Conservation (phyloP, 768 basidiomycete genomes). For the Amanita inopinata region DNA sequence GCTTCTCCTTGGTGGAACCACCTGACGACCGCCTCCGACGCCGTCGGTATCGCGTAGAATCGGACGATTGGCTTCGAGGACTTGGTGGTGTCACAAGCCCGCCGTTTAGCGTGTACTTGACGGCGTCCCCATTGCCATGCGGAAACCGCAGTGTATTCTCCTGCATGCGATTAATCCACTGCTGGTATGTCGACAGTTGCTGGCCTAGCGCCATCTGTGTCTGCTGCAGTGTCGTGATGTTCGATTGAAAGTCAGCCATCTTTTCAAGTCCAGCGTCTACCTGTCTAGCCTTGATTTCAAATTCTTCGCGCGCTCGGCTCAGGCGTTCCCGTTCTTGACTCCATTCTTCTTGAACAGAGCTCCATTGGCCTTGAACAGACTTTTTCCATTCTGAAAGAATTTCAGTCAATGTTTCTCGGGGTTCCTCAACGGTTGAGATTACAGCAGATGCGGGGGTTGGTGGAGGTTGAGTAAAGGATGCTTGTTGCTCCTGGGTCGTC, state of each 20-base stretch:
- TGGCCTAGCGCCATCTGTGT: constrained; percentile 21
- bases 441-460: neutral
- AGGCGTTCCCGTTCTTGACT: constrained; percentile 69
- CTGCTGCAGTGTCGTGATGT: constrained; percentile 25
- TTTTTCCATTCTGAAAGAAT: constrained; percentile 68
- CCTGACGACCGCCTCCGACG: constrained; percentile 27
- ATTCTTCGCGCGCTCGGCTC: constrained; percentile 65
- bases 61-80: constrained; percentile 60
- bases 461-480: constrained; percentile 6
- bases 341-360: constrained; percentile 73
- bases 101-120: constrained; percentile 22
- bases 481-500: constrained; percentile 30
- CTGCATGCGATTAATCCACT: constrained; percentile 10
- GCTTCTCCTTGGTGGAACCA: constrained; percentile 5
- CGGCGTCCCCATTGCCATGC: constrained; percentile 27
- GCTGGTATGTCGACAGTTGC: constrained; percentile 14
- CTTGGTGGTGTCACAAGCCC: constrained; percentile 71
- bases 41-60: constrained; percentile 40
- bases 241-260: constrained; percentile 25
- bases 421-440: constrained; percentile 13
- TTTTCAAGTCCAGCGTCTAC: constrained; percentile 47
- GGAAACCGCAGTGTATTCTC: constrained; percentile 7
- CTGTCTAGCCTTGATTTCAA: constrained; percentile 52
- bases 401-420: constrained; percentile 40
- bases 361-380: constrained; percentile 74